phyloP scores from a whole-genome alignment of 2,329 filamentous ascomycete species.

The Stagonosporopsis rhizophila region DNA sequence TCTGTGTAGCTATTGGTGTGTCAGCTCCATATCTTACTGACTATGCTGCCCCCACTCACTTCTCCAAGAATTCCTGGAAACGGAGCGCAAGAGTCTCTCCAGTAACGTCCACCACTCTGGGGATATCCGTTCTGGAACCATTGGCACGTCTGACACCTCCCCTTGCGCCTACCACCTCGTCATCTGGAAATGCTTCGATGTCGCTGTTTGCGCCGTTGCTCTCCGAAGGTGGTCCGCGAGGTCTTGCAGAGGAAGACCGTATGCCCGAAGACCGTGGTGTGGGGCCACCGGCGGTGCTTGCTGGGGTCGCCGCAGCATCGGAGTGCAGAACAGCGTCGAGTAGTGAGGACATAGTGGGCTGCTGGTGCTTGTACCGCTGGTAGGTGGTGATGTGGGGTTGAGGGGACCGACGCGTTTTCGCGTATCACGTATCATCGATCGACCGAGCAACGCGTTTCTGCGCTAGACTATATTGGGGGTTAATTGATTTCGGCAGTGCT shows the following conservation, averaged over 20 bases:
- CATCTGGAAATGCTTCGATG: slow-evolving; percentile 65
- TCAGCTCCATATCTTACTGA: slow-evolving; percentile 15
- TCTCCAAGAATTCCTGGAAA: slow-evolving; percentile 82
- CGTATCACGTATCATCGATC: slow-evolving; percentile 9
- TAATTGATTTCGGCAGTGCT: slow-evolving; percentile 4
- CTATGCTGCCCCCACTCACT: slow-evolving; percentile 55
- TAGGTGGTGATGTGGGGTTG: slow-evolving; percentile 13
- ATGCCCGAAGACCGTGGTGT: slow-evolving; percentile 50
- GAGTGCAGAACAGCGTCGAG: slow-evolving; percentile 59
- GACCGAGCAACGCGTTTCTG: slow-evolving; percentile 12
- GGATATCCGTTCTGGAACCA: slow-evolving; percentile 64
- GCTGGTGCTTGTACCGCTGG: slow-evolving; percentile 9
- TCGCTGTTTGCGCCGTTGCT: slow-evolving; percentile 63
- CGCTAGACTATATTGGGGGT: slow-evolving; percentile 8
- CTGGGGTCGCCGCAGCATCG: slow-evolving; percentile 51
- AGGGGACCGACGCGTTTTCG: slow-evolving; percentile 13
- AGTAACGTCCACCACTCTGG: slow-evolving; percentile 77
- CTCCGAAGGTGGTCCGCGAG: slow-evolving; percentile 60
- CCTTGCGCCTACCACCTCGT: slow-evolving; percentile 65
- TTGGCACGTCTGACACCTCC: slow-evolving; percentile 49
- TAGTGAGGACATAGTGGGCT: slow-evolving; percentile 58
- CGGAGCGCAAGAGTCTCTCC: slow-evolving; percentile 76
- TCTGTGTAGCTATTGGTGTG: slow-evolving; percentile 64
- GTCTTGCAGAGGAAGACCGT: slow-evolving; percentile 61
- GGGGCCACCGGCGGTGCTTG: slow-evolving; percentile 46